phyloP scores from a whole-genome alignment of 169 alveolate species.

The Eimeria zaria region DNA sequence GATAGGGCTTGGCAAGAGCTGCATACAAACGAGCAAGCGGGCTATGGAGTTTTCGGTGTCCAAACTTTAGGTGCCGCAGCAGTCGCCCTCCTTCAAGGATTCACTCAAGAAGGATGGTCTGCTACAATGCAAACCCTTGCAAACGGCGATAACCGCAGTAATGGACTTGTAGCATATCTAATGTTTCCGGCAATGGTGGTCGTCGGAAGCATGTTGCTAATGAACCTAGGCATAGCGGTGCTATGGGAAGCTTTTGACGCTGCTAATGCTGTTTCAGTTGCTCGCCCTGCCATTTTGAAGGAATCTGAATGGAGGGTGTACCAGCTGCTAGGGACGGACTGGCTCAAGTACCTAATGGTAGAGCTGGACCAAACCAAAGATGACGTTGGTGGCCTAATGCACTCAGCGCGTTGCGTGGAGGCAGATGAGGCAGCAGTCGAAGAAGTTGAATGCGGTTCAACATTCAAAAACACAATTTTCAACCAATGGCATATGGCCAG shows the following conservation, averaged over 20 bases:
- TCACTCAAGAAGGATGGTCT: slow-evolving; percentile 83
- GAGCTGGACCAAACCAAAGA: slow-evolving; percentile 32
- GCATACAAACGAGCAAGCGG: slow-evolving; percentile 41
- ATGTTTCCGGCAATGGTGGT: slow-evolving; percentile 62
- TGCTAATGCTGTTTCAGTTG: not conserved
- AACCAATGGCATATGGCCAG: not conserved
- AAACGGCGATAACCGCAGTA: slow-evolving; percentile 57
- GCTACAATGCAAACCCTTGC: slow-evolving; percentile 76
- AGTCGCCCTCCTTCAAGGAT: slow-evolving; percentile 70
- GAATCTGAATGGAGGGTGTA: slow-evolving; percentile 76
- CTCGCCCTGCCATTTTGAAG: slow-evolving; percentile 69
- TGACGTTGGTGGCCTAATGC: not conserved
- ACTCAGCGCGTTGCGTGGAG: not conserved
- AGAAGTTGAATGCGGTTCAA: not conserved
- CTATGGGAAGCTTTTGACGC: slow-evolving; percentile 81
- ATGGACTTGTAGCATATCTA: slow-evolving; percentile 50
- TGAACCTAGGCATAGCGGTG: slow-evolving; percentile 82
- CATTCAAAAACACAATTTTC: not conserved
- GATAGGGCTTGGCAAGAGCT: slow-evolving; percentile 64
- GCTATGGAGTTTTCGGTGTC: slow-evolving; percentile 74
- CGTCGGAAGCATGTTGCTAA: slow-evolving; percentile 75
- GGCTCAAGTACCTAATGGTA: slow-evolving; percentile 77
- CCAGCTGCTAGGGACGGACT: slow-evolving; percentile 78
- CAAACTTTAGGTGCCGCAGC: slow-evolving; percentile 63
- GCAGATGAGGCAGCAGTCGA: not conserved